Base-by-base conservation (phyloP, 2,329 filamentous ascomycete species). In the Graphiopsis chlorocephala region DNA sequence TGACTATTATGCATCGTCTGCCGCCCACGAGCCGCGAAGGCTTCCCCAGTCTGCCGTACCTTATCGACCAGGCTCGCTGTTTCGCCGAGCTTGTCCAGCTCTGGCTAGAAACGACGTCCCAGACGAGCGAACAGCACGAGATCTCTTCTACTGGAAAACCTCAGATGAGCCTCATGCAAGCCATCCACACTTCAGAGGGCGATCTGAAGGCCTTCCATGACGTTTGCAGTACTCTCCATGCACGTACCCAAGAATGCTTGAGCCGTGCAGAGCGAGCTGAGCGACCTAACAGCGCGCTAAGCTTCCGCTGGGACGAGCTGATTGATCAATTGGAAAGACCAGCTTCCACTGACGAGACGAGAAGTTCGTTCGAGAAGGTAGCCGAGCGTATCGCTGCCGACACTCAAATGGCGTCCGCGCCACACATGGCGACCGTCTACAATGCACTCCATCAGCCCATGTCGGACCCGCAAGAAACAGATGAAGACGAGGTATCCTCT, bases 21-120 rank as follows among this genome's bases (percentile, higher is more conserved):
- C 90, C 92, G 8, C 87, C 89, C 11, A 89, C 89, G 0, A 92
- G 91, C 10, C 87, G 92, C 64, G 95, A 99, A 79, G 95, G 95
- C 0, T 97, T 97, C 72, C 94, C 93, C 0, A 95, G 91, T 53
- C 82, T 99, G 15, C 95, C 95, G 0, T 97, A 96, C 75, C 85
- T 99, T 4, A 91, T 99, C 67, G 95, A 99, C 71, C 89, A 93
- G 68, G 88, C 93, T 8, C 87, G 92, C 67, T 93, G 91, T 71
- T 93, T 93, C 71, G 92, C 95, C 0, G 88, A 89, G 42, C 80
- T 99, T 20, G 89, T 96, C 25, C 90, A 90, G 72, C 80, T 95
- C 14, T 96, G 91, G 91, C 83, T 90, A 0, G 89, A 92, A 57
- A 78, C 82, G 5, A 73, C 70, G 1, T 65, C 68, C 11, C 64